Evolutionary conservation across 192 early-diverging fungal species (phyloP), one percentile per base, ranked within the genome.

Genomic region (Allomyces javanicus): DNA sequence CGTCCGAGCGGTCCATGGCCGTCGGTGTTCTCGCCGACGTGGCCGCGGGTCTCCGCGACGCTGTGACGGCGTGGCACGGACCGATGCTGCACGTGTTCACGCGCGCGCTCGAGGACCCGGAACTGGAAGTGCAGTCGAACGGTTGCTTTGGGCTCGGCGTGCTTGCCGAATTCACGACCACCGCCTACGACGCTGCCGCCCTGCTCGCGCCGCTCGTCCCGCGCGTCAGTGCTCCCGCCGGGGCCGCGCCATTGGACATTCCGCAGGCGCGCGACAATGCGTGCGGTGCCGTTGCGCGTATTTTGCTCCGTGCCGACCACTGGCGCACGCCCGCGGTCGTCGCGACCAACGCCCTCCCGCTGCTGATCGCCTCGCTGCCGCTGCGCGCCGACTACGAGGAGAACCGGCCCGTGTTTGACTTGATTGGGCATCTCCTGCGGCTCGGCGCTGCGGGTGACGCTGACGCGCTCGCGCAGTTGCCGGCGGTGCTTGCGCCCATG

Each of bases 361-460:
- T 78, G 22, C 79, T 89, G 72, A 76, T 86, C 21, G 68, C 67
- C 40, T 84, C 81, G 3, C 69, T 91, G 75, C 89, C 89, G 50
- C 71, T 91, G 66, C 79, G 85, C 75, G 75, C 74, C 44, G 89
- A 91, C 74, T 89, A 73, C 72, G 78, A 85, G 68, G 89, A 91
- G 69, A 89, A 91, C 66, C 74, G 80, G 66, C 84, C 89, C 23
- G 86, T 90, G 24, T 88, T 85, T 70, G 74, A 87, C 65, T 77
- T 58, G 50, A 21, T 58, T 14, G 21, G 17, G 50, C 50, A n/a
- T 9, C 12, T 58, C 17, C 3, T 58, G 50, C 50, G 21, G 3
- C 17, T 58, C 17, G 50, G 50, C 14, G 50, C 17, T 12, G 50
- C 50, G 50, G 17, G 21, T 58, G 50, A 14, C 21, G 50, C 17